A percentile compares a stretch with the other conserved stretches of the same genome.
Evolutionary conservation across 345 rosid species (phyloP).

Genomic region (Turnera subulata): DNA sequence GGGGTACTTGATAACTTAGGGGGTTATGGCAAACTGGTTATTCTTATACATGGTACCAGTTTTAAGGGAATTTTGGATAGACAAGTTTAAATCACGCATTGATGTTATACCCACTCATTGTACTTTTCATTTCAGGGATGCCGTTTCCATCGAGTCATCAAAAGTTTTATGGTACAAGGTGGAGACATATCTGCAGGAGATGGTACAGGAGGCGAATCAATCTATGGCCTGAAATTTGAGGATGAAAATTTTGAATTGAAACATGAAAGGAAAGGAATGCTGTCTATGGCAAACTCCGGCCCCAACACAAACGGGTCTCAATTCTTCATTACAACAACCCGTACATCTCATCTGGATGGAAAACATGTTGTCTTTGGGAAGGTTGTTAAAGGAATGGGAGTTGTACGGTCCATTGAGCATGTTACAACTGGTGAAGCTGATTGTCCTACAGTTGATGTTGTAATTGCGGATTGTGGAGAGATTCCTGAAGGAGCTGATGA

Average conservation of each 20-base stretch:
- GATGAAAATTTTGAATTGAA: conserved; percentile 86
- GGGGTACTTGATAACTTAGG: background rate
- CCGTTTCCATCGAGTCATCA: conserved; percentile 73
- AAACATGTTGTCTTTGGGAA: conserved; percentile 92
- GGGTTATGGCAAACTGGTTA: no score
- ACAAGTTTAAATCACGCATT: background rate
- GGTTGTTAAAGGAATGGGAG: conserved; percentile 90
- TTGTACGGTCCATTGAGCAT: conserved; percentile 81
- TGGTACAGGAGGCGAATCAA: conserved; percentile 95
- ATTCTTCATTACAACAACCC: conserved; percentile 88
- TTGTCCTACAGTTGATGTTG: conserved; percentile 53
- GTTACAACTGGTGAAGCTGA: conserved; percentile 48
- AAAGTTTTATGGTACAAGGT: conserved; percentile 89
- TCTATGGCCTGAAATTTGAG: conserved; percentile 82
- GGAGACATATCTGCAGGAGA: conserved; percentile 90
- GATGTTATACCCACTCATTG: no score
- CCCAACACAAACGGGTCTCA: conserved; percentile 92
- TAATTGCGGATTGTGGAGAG: conserved; percentile 73
- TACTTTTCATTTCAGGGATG: conserved; percentile 52
- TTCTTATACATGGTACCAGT: no score
- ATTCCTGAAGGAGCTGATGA: conserved; percentile 72
- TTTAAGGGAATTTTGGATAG: background rate
- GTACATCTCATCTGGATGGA: conserved; percentile 83
- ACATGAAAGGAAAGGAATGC: conserved; percentile 94
- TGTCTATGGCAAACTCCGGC: conserved; percentile 90